These are phyloP conservation scores for Kernera saxatilis DNA, from an alignment of 345 rosid species.

Conservation along the genomic window DNA sequence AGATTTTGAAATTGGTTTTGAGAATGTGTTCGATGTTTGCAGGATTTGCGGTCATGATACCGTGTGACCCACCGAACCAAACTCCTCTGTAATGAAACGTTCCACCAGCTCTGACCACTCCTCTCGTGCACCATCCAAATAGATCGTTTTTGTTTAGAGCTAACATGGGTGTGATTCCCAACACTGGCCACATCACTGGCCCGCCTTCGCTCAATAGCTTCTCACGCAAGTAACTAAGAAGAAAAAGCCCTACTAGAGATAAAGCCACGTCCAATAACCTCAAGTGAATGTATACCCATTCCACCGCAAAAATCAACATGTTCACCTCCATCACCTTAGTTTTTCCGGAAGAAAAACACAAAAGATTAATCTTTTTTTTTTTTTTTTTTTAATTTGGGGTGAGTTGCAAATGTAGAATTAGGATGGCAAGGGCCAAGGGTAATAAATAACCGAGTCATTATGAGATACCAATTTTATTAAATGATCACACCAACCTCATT, in stretches of 20 bases:
- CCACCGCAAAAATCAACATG: not conserved
- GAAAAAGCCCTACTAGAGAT: slow-evolving; percentile 43
- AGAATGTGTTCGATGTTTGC: slow-evolving; percentile 58
- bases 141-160: slow-evolving; percentile 28
- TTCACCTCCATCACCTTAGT: not conserved
- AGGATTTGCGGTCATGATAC: slow-evolving; percentile 52
- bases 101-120: slow-evolving; percentile 47
- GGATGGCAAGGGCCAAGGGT: not conserved
- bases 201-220: slow-evolving; percentile 47
- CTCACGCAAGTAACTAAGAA: slow-evolving; percentile 47
- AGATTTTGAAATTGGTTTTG: slow-evolving; percentile 61
- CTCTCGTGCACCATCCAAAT: slow-evolving; percentile 37
- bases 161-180: slow-evolving; percentile 47
- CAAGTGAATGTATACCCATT: slow-evolving; percentile 26
- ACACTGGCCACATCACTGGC: slow-evolving; percentile 67
- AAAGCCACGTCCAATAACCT: slow-evolving; percentile 38
- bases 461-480: slow-evolving; percentile 4
- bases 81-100: slow-evolving; percentile 54
- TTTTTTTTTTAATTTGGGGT: too few relatives aligned
- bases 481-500: slow-evolving; percentile 23
- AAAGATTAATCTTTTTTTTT: not conserved
- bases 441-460: not conserved
- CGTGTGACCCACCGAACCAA: slow-evolving; percentile 51
- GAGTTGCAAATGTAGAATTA: not conserved
- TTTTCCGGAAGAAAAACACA: not conserved